phyloP scores from a whole-genome alignment of 345 rosid species.

The Adansonia digitata region DNA sequence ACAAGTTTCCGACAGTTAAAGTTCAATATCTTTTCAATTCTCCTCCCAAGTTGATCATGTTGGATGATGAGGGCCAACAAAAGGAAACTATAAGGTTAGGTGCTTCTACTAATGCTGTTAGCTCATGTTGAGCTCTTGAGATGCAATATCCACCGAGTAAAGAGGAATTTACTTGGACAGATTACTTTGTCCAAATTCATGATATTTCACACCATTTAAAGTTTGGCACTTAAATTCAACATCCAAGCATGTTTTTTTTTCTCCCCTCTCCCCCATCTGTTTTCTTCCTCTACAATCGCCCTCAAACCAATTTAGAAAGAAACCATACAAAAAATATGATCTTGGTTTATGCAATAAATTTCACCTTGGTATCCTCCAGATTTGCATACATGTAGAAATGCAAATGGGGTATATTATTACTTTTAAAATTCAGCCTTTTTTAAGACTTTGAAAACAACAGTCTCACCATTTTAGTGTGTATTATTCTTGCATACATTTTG shows the following conservation, averaged over 20 bases:
- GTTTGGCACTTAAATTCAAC: background rate
- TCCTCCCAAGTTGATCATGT: constrained; percentile 90
- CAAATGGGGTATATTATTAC: too few species aligned
- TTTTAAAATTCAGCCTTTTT: background rate
- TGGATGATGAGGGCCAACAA: constrained; percentile 67
- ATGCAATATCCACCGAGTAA: background rate
- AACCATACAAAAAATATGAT: background rate
- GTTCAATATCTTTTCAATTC: constrained; percentile 81
- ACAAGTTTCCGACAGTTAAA: constrained; percentile 61
- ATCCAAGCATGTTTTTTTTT: background rate
- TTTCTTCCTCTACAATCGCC: background rate
- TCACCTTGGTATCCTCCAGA: background rate
- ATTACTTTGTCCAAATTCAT: background rate
- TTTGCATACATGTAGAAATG: background rate
- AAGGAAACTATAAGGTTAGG: constrained; percentile 66
- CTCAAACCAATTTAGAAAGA: background rate
- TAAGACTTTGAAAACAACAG: background rate
- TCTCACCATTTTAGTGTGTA: background rate
- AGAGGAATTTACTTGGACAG: background rate
- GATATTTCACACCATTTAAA: background rate
- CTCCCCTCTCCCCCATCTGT: background rate
- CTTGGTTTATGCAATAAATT: background rate
- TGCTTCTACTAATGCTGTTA: constrained; percentile 7
- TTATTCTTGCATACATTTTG: background rate
- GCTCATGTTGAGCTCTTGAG: background rate